Evolutionary conservation across 495 filamentous ascomycete genomes (phyloP), one percentile per base, ranked within the genome.

Genomic region (Talaromyces adpressus): DNA sequence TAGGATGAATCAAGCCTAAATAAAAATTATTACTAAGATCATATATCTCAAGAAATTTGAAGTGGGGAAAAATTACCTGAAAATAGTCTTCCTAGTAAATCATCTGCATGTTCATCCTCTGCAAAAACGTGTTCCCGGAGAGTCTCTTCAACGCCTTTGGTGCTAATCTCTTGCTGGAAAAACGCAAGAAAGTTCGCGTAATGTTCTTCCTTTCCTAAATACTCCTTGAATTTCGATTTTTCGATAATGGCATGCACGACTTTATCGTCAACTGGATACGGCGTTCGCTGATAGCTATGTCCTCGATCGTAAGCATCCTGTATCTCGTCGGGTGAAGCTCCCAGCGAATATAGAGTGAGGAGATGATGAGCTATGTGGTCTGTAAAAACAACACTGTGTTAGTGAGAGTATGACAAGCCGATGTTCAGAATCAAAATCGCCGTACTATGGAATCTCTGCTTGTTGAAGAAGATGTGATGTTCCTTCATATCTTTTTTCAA

Each of bases 391-490:
- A 14, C 14, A 29, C 7, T 49, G n/a, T 9, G 22, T 49, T 18
- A 45, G 54, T 54, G 23, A 11, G 18, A 16, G 49, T n/a, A 63
- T 71, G 62, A 64, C 34, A 27, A 18, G 30, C 49, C 22, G 32
- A 60, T 25, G 1, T 22, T 34, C 30, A 29, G 41, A 53, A 22
- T 23, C 63, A 20, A 1, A 54, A 60, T 6, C 32, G 12, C 71
- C 77, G 79, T 82, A 80, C 88, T 88, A 67, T 90, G 89, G 66
- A 88, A 93, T 0, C 86, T 86, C 1, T 70, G 64, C 1, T 82
- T 25, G 64, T 91, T 91, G 78, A 90, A 94, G 74, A 87, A 96
- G 29, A 91, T 85, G 70, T 96, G 90, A 69, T 93, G 81, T 29
- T 81, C 82, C 61, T 87, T 83, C 68, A 92, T 81, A 67, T 95